These are phyloP conservation scores for Rubia balearica DNA, from an alignment of 305 asterid genomes.

Conservation along the genomic window DNA sequence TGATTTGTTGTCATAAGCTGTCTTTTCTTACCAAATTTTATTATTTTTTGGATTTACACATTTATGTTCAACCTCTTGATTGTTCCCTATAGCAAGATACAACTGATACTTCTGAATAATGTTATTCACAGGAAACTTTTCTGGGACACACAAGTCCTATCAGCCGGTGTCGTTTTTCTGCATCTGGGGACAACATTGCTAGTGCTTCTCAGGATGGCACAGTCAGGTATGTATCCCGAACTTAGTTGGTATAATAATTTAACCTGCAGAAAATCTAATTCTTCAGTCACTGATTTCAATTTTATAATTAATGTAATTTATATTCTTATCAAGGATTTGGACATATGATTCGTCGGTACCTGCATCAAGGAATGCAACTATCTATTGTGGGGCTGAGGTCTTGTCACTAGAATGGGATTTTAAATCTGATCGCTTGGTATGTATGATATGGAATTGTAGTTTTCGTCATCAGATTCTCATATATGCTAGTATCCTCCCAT, in stretches of 20 bases:
- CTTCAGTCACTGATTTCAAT: constrained; percentile 15
- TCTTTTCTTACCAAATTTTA: constrained; percentile 11
- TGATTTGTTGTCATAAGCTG: neutral
- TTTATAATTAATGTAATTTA: constrained; percentile 19
- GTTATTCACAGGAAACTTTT: constrained; percentile 68
- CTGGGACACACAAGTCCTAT: constrained; percentile 97
- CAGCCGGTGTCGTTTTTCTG: constrained; percentile 84
- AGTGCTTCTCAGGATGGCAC: constrained; percentile 97
- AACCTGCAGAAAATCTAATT: neutral
- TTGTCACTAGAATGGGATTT: constrained; percentile 98
- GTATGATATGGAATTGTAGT: constrained; percentile 16
- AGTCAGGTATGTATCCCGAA: constrained; percentile 53
- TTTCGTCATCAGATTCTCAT: constrained; percentile 12
- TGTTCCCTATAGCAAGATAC: neutral
- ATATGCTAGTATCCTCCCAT: constrained; percentile 1
- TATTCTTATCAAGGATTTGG: constrained; percentile 68
- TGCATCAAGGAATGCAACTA: constrained; percentile 91
- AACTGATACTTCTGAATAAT: constrained; percentile 18
- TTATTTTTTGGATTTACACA: constrained; percentile 8
- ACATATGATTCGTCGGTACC: constrained; percentile 75
- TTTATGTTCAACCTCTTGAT: constrained; percentile 8
- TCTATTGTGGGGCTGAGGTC: constrained; percentile 93
- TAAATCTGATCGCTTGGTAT: constrained; percentile 93
- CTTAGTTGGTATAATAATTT: neutral
- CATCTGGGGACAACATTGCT: constrained; percentile 93